These are phyloP conservation scores for Solanum bulbocastanum DNA, from an alignment of 257 asterid species.

Conservation along the genomic window DNA sequence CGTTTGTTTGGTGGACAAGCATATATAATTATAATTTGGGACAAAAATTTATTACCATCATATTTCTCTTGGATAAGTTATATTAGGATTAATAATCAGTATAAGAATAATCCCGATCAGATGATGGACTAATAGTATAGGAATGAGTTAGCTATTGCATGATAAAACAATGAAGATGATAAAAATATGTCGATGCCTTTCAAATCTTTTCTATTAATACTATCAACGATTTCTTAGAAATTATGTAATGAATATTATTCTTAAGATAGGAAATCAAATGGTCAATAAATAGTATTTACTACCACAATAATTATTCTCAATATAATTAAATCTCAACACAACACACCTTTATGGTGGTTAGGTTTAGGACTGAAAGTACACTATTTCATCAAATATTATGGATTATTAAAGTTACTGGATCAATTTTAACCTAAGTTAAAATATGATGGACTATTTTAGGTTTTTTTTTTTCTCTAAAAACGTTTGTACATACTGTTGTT, in stretches of 20 bases:
- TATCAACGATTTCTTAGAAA: background rate
- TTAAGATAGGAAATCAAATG: background rate
- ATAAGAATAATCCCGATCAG: no score
- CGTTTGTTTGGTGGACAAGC: background rate
- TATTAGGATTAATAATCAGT: no score
- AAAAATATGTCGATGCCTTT: no score
- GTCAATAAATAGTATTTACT: background rate
- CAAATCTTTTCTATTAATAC: no score
- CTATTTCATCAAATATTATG: background rate
- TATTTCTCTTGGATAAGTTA: background rate
- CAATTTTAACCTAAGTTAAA: background rate
- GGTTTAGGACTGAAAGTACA: background rate
- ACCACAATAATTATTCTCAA: background rate
- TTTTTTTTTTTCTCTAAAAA: background rate
- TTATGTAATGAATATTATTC: background rate
- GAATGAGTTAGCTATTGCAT: background rate
- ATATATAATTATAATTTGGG: background rate
- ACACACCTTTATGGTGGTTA: background rate
- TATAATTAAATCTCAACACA: background rate
- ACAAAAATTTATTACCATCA: no score
- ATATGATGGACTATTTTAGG: background rate
- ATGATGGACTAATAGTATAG: no score
- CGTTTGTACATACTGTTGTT: background rate
- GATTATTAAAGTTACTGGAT: background rate
- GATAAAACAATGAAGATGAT: background rate